phyloP scores from a whole-genome alignment of 1,139 yeast genomes.

The Hanseniaspora uvarum region DNA sequence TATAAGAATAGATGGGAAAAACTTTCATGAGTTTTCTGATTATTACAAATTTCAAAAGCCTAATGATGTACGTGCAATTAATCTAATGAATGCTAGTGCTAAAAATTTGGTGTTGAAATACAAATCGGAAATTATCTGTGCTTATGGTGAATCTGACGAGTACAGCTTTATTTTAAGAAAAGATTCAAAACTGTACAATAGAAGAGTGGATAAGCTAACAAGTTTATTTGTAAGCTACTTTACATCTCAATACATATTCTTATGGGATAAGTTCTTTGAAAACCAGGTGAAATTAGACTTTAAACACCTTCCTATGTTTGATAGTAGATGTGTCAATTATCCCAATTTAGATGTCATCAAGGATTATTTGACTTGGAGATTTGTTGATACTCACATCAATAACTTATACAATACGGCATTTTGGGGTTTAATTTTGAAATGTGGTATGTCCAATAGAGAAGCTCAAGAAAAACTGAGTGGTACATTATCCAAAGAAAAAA shows the following conservation, averaged over 20 bases:
- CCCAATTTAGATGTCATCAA: slow-evolving; percentile 54
- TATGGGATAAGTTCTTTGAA: slow-evolving; percentile 57
- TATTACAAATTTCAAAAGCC: slow-evolving; percentile 73
- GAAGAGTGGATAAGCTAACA: slow-evolving; percentile 68
- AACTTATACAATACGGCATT: slow-evolving; percentile 86
- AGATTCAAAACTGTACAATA: slow-evolving; percentile 58
- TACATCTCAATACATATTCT: slow-evolving; percentile 60
- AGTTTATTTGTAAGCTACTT: slow-evolving; percentile 75
- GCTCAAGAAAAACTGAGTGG: slow-evolving; percentile 65
- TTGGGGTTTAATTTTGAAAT: slow-evolving; percentile 70
- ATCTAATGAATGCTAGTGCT: slow-evolving; percentile 78
- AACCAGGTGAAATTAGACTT: slow-evolving; percentile 28
- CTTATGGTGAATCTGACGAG: slow-evolving; percentile 94
- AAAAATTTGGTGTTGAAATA: slow-evolving; percentile 39
- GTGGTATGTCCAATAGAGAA: slow-evolving; percentile 62
- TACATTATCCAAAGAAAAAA: slow-evolving; percentile 71
- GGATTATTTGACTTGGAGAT: slow-evolving; percentile 91
- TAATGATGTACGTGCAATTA: slow-evolving; percentile 66
- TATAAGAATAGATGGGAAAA: slow-evolving; percentile 84
- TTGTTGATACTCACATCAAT: slow-evolving; percentile 93
- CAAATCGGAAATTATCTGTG: slow-evolving; percentile 62
- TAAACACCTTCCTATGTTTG: slow-evolving; percentile 68
- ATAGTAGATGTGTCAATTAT: slow-evolving; percentile 79
- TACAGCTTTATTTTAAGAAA: slow-evolving; percentile 66
- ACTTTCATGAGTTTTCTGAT: slow-evolving; percentile 76